phyloP scores from a whole-genome alignment of 1,139 yeast genomes.

The Oligophagozyma castellii region DNA sequence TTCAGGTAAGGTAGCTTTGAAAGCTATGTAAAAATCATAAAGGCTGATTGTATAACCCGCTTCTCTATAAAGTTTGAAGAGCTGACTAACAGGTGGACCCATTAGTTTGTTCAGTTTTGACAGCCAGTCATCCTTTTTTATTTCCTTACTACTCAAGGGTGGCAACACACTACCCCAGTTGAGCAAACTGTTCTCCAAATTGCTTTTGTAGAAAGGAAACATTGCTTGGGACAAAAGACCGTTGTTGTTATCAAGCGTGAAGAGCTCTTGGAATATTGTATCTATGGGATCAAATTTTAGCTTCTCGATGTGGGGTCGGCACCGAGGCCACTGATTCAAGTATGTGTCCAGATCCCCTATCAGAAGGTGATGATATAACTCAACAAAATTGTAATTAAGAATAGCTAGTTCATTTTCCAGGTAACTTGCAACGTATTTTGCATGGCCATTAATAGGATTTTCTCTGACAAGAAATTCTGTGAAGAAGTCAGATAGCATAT shows the following conservation, averaged over 20 bases:
- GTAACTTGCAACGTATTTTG: conserved; percentile 16
- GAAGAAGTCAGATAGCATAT: conserved; percentile 20
- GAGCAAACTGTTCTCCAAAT: conserved; percentile 22
- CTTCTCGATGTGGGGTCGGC: conserved; percentile 10
- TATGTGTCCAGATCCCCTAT: conserved; percentile 15
- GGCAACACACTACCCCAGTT: conserved; percentile 17
- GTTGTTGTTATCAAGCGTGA: conserved; percentile 22
- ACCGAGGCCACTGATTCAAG: conserved; percentile 17
- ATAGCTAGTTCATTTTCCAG: conserved; percentile 17
- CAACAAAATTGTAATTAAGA: conserved; percentile 19
- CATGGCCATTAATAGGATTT: conserved; percentile 23
- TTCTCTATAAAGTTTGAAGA: conserved; percentile 65
- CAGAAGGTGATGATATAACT: conserved; percentile 19
- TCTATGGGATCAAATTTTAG: conserved; percentile 21
- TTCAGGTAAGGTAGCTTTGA: conserved; percentile 40
- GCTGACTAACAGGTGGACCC: conserved; percentile 41
- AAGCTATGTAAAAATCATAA: conserved; percentile 65
- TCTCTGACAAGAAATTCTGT: conserved; percentile 23
- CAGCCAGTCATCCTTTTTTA: conserved; percentile 4
- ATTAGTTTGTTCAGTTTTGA: conserved; percentile 16
- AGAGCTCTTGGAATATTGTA: conserved; percentile 23
- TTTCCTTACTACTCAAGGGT: conserved; percentile 2
- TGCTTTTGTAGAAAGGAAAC: conserved; percentile 20
- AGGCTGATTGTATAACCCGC: conserved; percentile 65
- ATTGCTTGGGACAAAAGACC: conserved; percentile 21